phyloP scores from a whole-genome alignment of 257 asterid species.

The Ilex aquifolium region DNA sequence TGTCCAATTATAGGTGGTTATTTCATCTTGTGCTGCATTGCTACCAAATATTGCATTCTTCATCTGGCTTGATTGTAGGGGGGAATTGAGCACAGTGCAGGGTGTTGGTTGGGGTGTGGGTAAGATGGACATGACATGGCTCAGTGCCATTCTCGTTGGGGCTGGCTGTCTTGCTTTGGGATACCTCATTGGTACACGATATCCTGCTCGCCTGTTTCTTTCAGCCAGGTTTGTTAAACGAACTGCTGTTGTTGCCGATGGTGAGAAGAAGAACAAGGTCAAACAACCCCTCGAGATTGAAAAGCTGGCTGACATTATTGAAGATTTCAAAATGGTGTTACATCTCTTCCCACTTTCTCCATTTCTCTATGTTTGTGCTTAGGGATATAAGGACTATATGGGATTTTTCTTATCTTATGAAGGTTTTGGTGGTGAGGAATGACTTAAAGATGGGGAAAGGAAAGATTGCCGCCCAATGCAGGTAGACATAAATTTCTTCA shows the following conservation, averaged over 20 bases:
- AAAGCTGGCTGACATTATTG: conserved; percentile 76
- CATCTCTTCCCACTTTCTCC: not conserved
- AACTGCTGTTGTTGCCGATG: conserved; percentile 21
- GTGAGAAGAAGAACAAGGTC: conserved; percentile 39
- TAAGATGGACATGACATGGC: conserved; percentile 75
- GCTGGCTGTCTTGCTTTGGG: conserved; percentile 81
- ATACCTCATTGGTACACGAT: conserved; percentile 57
- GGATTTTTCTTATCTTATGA: conserved; percentile 17
- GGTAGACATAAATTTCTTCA: conserved; percentile 27
- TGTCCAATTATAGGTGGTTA: not conserved
- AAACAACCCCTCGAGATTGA: conserved; percentile 65
- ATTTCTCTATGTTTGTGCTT: not conserved
- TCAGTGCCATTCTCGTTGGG: conserved; percentile 63
- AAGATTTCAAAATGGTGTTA: conserved; percentile 86
- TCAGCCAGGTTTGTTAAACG: conserved; percentile 18
- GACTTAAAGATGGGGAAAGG: conserved; percentile 99
- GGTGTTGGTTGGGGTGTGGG: conserved; percentile 33
- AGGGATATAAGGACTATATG: not conserved
- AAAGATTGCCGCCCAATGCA: conserved; percentile 99
- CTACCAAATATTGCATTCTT: not conserved
- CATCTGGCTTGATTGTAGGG: conserved; percentile 1
- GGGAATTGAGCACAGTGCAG: conserved; percentile 31
- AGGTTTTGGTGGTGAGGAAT: conserved; percentile 98
- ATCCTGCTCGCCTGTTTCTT: conserved; percentile 27
- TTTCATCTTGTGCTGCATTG: not conserved